These are phyloP conservation scores for Dictyostelium citrinum DNA, from an alignment of 78 protist genomes.

Conservation along the genomic window DNA sequence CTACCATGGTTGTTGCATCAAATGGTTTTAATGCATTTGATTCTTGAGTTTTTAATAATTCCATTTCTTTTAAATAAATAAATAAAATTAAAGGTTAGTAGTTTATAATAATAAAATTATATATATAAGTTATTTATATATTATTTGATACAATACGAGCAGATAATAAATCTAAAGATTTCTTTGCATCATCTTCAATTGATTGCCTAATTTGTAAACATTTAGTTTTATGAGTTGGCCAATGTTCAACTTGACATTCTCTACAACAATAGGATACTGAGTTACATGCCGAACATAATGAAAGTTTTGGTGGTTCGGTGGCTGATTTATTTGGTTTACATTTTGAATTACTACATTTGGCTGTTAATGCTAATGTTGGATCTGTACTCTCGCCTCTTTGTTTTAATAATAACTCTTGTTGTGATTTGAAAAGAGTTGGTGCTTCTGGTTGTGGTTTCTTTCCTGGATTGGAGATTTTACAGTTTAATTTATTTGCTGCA, in stretches of 20 bases:
- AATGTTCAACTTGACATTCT: slow-evolving; percentile 46
- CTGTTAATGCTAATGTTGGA: neutral
- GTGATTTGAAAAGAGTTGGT: neutral
- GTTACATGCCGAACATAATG: slow-evolving; percentile 14
- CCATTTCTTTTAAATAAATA: neutral
- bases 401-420: neutral
- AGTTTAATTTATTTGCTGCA: slow-evolving; percentile 41
- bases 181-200: neutral
- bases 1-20: neutral
- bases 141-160: neutral
- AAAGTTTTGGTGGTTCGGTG: neutral
- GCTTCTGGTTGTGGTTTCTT: slow-evolving; percentile 13
- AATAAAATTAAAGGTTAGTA: neutral
- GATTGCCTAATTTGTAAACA: slow-evolving; percentile 12
- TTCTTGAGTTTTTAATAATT: neutral
- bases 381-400: neutral
- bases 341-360: neutral
- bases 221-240: slow-evolving; percentile 33
- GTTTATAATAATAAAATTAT: neutral
- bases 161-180: neutral
- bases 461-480: neutral
- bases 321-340: neutral
- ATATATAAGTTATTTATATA: too few relatives aligned
- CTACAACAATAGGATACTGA: slow-evolving; percentile 32
- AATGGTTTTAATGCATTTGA: neutral